Base-by-base conservation (phyloP, 306 rosid species). In the Senna tora region DNA sequence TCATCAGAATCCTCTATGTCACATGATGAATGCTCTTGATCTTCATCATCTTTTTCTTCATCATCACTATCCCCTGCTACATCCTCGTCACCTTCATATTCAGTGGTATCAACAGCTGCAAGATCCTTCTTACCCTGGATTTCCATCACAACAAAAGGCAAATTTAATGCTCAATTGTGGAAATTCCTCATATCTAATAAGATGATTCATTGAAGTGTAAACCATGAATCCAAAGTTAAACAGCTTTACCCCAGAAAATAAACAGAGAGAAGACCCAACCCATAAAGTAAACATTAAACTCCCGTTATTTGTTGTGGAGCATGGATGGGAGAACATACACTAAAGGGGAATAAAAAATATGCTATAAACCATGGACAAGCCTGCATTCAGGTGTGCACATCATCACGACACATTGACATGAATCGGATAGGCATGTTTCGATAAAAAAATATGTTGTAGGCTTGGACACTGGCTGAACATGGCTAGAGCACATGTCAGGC, bases 41-140 rank as follows among this genome's bases (percentile, higher is more conserved):
- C 74, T 74, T 69, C 65, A 41, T 75, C 81, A 36, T 67, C 74
- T 19, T 14, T 71, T 52, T 77, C 84, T 60, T 85, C 87, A 56
- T 79, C 79, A 36, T 87, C 97, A 67, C 82, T 72, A 66, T 79
- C 91, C 49, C 73, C 83, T 34, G 56, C 3, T 50, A 79, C 83
- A 75, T 54, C 90, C 53, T 80, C 86, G 38, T 80, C 90, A 43
- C 70, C 92, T 54, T 87, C 96, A 79, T 84, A 82, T 69, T 87
- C 98, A 11, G 85, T 83, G 66, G 90, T 70, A 71, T 89, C 97
- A 65, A 94, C 83, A 2, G 87, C 87, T 14, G 50, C 86, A 34
- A 94, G 83, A 78, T 88, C 99, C 49, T 91, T 94, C 87, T 94
- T 94, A 72, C 95, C 97, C 99, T 94, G 84, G 65, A 55, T 30